Percentiles rank a stretch among this genome's conserved stretches.
Evolutionary conservation across 2,329 filamentous ascomycete genomes (phyloP).

Genomic region (Didymellaceae sp.): DNA sequence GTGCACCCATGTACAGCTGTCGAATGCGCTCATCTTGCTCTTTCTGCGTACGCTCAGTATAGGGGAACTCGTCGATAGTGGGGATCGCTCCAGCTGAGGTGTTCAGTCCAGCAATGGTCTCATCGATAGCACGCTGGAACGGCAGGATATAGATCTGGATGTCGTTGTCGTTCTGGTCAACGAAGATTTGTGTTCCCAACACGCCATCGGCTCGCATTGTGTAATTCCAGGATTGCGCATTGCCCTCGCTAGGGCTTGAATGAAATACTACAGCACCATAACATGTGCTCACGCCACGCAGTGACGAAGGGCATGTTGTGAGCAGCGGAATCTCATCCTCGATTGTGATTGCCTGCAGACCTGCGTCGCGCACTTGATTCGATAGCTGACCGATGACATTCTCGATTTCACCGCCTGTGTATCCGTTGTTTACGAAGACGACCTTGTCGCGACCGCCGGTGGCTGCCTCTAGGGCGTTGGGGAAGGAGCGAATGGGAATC

Average conservation of each 20-base stretch:
- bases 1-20: conserved; percentile 71
- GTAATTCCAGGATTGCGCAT: conserved; percentile 79
- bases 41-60: conserved; percentile 72
- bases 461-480: conserved; percentile 66
- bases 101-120: conserved; percentile 68
- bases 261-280: conserved; percentile 77
- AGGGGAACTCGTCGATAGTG: conserved; percentile 71
- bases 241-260: conserved; percentile 75
- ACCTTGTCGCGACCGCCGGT: conserved; percentile 69
- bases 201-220: conserved; percentile 78
- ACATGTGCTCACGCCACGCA: conserved; percentile 70
- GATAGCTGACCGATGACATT: conserved; percentile 70
- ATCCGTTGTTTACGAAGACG: conserved; percentile 78
- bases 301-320: conserved; percentile 63
- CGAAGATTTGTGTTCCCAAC: conserved; percentile 69
- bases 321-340: conserved; percentile 64
- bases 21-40: conserved; percentile 72
- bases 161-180: conserved; percentile 71
- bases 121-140: conserved; percentile 78
- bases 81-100: conserved; percentile 47
- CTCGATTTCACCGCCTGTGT: conserved; percentile 72
- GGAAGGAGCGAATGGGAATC: conserved; percentile 67
- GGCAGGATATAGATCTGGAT: conserved; percentile 79
- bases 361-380: conserved; percentile 61
- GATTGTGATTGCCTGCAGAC: conserved; percentile 63